These are phyloP conservation scores for Monilinia polystroma DNA, from an alignment of 2,329 filamentous ascomycete genomes.

Conservation along the genomic window DNA sequence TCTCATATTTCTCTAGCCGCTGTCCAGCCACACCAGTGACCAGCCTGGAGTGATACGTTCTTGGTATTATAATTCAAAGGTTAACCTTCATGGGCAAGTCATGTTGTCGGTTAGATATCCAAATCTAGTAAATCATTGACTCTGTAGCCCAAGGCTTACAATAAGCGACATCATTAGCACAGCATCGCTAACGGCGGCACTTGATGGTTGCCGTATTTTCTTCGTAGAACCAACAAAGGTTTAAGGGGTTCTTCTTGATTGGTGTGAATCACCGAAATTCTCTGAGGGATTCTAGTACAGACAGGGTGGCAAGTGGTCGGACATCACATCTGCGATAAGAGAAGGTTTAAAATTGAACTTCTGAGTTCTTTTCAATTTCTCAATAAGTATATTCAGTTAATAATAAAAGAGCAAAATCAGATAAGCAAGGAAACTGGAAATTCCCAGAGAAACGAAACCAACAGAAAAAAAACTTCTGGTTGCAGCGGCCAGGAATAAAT, in stretches of 20 bases:
- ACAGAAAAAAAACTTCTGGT: not conserved
- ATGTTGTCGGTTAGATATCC: conserved; percentile 12
- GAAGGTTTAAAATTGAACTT: not conserved
- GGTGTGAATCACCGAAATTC: not conserved
- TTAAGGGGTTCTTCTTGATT: not conserved
- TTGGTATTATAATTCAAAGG: not conserved
- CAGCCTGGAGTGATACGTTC: not conserved
- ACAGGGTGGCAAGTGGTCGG: conserved; percentile 5
- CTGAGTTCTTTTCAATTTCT: not conserved
- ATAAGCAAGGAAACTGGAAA: conserved; percentile 1
- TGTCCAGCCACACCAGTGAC: conserved; percentile 1
- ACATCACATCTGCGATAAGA: conserved; percentile 8
- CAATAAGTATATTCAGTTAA: not conserved
- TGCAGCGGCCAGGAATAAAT: conserved; percentile 17
- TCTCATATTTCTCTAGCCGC: not conserved
- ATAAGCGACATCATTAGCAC: conserved; percentile 14
- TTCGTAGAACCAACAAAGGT: not conserved
- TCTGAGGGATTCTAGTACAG: not conserved
- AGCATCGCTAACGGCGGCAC: conserved; percentile 14
- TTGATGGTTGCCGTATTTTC: conserved; percentile 5
- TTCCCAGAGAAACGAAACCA: not conserved
- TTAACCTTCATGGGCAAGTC: conserved; percentile 5
- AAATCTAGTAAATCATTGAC: not conserved
- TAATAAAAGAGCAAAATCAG: not conserved
- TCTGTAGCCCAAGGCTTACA: conserved; percentile 6